Evolutionary conservation across 2,329 filamentous ascomycete species (phyloP), one percentile per base, ranked within the genome.

Genomic region (Fusarium sp.): DNA sequence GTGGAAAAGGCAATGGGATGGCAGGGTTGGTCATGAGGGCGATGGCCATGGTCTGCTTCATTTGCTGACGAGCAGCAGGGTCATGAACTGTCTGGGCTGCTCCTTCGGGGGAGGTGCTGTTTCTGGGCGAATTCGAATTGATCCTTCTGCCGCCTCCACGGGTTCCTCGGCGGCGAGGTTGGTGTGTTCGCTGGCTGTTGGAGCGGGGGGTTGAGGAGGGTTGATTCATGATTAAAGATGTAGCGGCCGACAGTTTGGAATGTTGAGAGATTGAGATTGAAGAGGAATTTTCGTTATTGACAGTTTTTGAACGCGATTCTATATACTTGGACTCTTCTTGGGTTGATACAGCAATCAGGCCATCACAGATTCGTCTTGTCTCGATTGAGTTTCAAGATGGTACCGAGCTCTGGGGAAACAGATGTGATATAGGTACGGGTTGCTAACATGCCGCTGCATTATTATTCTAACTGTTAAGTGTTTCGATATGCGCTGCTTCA

Each of bases 11-110:
- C 3, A 72, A 24, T 14, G 72, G 64, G 16, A 66, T 63, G n/a
- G 50, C 72, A 0, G 70, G 70, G 8, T 68, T 74, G 29, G 63
- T 67, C 56, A 73, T 74, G 56, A 74, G 70, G 24, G 63, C 62
- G 18, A 63, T 64, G 10, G 72, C 62, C 24, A 74, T 68, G 6
- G 67, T 71, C 27, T 73, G 72, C 47, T 74, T 74, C 64, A 74
- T 71, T 37, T 74, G 72, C 14, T 71, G 67, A 14, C 70, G 60
- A 6, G 70, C 67, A n/a, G 67, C 70, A 7, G 70, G 70, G 34
- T 73, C 70, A 9, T 71, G 45, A 24, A 73, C 40, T 1, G 66
- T 47, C 22, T 71, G 54, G 11, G 56, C 42, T 16, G 64, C 40
- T 13, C 64, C 52, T 2, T n/a, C 38, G 1, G 56, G n/a, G 10